Evolutionary conservation across 192 early-diverging fungal species (phyloP).

Genomic region (Gryganskiella cystojenkinii): DNA sequence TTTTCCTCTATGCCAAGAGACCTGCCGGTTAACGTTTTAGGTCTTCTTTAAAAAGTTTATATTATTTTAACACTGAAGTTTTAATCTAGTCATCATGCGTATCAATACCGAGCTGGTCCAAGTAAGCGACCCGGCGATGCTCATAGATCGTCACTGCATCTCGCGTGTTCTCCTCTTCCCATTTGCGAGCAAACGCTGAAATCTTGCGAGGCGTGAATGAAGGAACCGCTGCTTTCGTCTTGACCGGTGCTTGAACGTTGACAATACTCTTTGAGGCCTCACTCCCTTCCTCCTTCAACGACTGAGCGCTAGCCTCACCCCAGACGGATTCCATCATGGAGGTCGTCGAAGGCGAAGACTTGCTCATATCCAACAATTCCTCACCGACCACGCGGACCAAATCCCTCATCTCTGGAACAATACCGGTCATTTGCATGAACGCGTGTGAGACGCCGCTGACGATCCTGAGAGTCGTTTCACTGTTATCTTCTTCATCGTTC

Average conservation of each 20-base stretch:
- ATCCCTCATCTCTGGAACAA: constrained; percentile 78
- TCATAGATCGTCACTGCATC: constrained; percentile 44
- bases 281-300: constrained; percentile 1
- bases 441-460: constrained; percentile 77
- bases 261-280: constrained; percentile 4
- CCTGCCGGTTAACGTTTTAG: too few species aligned
- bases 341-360: background rate
- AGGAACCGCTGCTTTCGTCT: background rate
- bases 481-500: too few species aligned
- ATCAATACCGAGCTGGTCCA: constrained; percentile 46
- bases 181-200: constrained; percentile 22
- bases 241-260: too few species aligned
- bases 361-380: constrained; percentile 40
- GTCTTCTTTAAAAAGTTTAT: too few species aligned
- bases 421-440: constrained; percentile 73
- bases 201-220: constrained; percentile 16
- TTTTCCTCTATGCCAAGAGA: too few species aligned
- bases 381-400: constrained; percentile 56
- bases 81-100: constrained; percentile 29
- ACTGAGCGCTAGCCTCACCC: constrained; percentile 18
- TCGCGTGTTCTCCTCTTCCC: constrained; percentile 34
- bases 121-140: constrained; percentile 47
- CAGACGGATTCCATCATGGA: background rate
- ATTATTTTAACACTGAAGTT: too few species aligned
- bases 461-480: constrained; percentile 60